Evolutionary conservation across 352 stramenopile genomes (phyloP).

Genomic region (Lagenidium sp.): DNA sequence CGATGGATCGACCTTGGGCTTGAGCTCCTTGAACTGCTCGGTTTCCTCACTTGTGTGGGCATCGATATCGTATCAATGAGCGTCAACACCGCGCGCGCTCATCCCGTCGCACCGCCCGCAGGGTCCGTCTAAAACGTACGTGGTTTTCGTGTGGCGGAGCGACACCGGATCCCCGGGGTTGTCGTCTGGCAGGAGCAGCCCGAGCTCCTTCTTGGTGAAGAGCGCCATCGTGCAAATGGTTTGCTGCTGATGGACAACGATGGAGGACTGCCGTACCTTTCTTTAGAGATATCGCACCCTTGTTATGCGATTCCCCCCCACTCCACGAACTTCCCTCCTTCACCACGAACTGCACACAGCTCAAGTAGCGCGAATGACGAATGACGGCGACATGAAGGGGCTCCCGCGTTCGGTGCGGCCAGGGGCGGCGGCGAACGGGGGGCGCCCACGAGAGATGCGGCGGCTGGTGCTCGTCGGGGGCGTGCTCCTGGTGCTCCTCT

Average conservation of each 20-base stretch:
- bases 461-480: neutral
- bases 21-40: conserved; percentile 56
- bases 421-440: conserved; percentile 7
- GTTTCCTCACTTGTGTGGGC: conserved; percentile 55
- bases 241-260: no score
- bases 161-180: conserved; percentile 68
- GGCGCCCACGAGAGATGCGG: conserved; percentile 5
- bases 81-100: no score
- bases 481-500: conserved; percentile 6
- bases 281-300: conserved; percentile 1
- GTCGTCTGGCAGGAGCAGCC: conserved; percentile 72
- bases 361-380: no score
- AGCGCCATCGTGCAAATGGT: conserved; percentile 61
- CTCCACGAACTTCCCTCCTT: no score
- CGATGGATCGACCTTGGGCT: conserved; percentile 73
- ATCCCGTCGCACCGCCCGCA: neutral
- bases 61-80: no score
- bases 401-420: conserved; percentile 26
- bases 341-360: no score
- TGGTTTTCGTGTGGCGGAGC: conserved; percentile 64
- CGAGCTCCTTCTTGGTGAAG: conserved; percentile 86
- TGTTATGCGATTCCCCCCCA: conserved; percentile 1
- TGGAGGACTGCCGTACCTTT: no score
- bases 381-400: no score
- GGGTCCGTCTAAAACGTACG: conserved; percentile 1